A percentile compares a stretch with the other conserved stretches of the same genome.
These are phyloP conservation scores for Coemansia sp. DNA, from an alignment of 192 early-diverging fungal genomes.

Conservation along the genomic window DNA sequence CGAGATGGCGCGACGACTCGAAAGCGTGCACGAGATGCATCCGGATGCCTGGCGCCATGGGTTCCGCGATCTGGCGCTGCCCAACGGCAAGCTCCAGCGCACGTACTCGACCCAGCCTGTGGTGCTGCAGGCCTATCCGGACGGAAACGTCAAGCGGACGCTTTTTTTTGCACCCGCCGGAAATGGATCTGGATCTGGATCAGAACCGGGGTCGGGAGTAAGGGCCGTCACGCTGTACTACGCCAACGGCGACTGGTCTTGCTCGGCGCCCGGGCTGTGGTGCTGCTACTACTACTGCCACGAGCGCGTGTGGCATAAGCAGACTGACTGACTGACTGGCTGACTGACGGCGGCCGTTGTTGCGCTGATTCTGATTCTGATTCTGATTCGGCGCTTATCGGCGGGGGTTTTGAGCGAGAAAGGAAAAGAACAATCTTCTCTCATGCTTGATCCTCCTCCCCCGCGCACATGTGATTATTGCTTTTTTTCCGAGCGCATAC, in stretches of 20 bases:
- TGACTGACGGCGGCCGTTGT: not conserved
- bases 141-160: conserved; percentile 49
- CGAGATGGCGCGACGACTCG: conserved; percentile 25
- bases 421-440: not conserved
- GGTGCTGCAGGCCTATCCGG: conserved; percentile 35
- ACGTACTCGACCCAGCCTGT: conserved; percentile 23
- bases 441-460: not conserved
- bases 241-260: conserved; percentile 51
- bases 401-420: not conserved
- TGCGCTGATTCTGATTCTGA: no score
- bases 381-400: no score
- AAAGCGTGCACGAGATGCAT: conserved; percentile 35
- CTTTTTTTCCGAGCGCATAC: not conserved
- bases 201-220: not conserved
- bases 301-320: conserved; percentile 46
- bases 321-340: not conserved
- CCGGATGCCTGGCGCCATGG: conserved; percentile 32
- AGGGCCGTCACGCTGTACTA: conserved; percentile 40
- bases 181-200: not conserved
- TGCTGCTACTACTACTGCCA: conserved; percentile 38
- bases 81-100: conserved; percentile 38
- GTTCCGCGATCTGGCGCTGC: conserved; percentile 21
- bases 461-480: not conserved
- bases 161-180: not conserved
- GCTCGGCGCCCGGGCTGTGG: conserved; percentile 7